phyloP scores from a whole-genome alignment of 2,329 filamentous ascomycete species.

The Daldinia sp. region DNA sequence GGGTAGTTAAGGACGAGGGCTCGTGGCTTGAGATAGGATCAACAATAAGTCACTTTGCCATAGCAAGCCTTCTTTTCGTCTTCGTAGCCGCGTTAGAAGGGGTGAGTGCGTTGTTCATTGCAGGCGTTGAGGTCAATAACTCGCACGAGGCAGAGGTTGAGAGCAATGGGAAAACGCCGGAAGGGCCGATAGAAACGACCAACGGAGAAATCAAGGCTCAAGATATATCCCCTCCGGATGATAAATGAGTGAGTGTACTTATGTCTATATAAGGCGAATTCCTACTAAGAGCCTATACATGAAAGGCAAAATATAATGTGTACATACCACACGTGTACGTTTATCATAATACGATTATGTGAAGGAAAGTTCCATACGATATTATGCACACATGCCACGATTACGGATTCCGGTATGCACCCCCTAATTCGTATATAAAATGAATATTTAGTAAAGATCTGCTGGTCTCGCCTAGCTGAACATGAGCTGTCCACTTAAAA shows the following conservation, averaged over 20 bases:
- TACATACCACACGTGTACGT: constrained; percentile 3
- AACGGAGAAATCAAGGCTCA: constrained; percentile 21
- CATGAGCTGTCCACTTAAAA: neutral
- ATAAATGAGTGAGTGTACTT: constrained; percentile 15
- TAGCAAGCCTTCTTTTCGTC: constrained; percentile 86
- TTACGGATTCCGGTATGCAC: neutral
- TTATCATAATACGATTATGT: neutral
- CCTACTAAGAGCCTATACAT: constrained; percentile 1
- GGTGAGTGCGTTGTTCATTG: constrained; percentile 82
- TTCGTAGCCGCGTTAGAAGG: constrained; percentile 91
- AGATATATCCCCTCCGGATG: constrained; percentile 7
- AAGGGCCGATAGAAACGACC: constrained; percentile 6
- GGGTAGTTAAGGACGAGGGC: constrained; percentile 94
- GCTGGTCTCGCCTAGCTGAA: neutral
- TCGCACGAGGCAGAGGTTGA: constrained; percentile 14
- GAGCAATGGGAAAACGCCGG: constrained; percentile 23
- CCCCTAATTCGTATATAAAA: neutral
- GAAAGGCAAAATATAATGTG: constrained; percentile 14
- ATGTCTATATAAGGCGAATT: neutral
- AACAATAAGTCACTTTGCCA: constrained; percentile 94
- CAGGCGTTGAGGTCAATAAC: constrained; percentile 74
- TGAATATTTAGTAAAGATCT: neutral
- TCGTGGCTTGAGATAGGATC: constrained; percentile 98
- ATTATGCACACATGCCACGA: neutral
- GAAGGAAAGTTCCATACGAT: neutral